These are phyloP conservation scores for Lineolata rhizophorae DNA, from an alignment of 495 filamentous ascomycete genomes.

Conservation along the genomic window DNA sequence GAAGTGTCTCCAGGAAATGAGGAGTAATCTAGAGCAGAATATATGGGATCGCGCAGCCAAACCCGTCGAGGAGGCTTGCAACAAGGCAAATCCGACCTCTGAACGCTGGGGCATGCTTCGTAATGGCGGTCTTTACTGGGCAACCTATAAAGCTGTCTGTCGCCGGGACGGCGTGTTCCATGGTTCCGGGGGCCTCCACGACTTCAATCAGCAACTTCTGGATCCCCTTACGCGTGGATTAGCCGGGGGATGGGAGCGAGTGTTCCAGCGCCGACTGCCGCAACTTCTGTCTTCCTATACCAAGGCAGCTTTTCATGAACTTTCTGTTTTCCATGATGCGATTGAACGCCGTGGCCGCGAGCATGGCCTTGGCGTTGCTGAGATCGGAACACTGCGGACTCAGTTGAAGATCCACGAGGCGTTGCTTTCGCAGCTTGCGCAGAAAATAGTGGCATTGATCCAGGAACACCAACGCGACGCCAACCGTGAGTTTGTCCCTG, in stretches of 20 bases:
- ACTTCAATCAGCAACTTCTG: slow-evolving; percentile 25
- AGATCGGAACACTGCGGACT: slow-evolving; percentile 20
- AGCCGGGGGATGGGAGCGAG: slow-evolving; percentile 28
- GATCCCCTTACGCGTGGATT: slow-evolving; percentile 1
- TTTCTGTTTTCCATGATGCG: slow-evolving; percentile 22
- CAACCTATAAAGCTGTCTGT: slow-evolving; percentile 41
- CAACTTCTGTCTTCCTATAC: slow-evolving; percentile 14
- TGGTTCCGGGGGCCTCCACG: slow-evolving; percentile 13
- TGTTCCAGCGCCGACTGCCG: slow-evolving; percentile 27
- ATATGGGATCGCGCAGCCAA: no score
- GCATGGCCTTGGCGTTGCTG: slow-evolving; percentile 16
- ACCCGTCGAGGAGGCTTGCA: no score
- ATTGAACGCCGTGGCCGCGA: slow-evolving; percentile 19
- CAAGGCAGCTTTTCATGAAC: slow-evolving; percentile 5
- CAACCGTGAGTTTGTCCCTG: slow-evolving; percentile 32
- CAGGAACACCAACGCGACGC: slow-evolving; percentile 28
- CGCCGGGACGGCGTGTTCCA: slow-evolving; percentile 25
- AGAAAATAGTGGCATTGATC: slow-evolving; percentile 15
- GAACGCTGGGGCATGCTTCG: slow-evolving; percentile 25
- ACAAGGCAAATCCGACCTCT: slow-evolving; percentile 21
- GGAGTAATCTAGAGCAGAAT: no score
- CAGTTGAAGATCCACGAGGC: slow-evolving; percentile 25
- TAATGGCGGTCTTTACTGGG: slow-evolving; percentile 26
- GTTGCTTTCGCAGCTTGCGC: slow-evolving; percentile 17
- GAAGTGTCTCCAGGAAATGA: not conserved